Evolutionary conservation across 1,284 basidiomycete genomes (phyloP).

Genomic region (Ceratobasidium sp.): DNA sequence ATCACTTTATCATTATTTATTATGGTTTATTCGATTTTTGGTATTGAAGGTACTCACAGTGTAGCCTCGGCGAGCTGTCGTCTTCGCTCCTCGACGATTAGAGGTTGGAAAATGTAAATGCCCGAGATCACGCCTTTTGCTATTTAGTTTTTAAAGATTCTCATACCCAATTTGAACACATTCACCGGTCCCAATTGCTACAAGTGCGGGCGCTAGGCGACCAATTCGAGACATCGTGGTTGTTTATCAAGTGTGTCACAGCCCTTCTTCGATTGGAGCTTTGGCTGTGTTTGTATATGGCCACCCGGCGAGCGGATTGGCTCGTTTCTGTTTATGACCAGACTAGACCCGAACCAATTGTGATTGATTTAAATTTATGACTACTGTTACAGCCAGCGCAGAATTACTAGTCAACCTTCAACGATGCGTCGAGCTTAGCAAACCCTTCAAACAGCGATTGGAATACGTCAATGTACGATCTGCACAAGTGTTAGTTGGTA

Average conservation of each 20-base stretch:
- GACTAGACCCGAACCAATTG: background rate
- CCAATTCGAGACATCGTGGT: constrained; percentile 7
- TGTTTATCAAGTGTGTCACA: too few species aligned
- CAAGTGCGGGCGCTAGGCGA: background rate
- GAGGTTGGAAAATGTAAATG: constrained; percentile 27
- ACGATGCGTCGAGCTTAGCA: constrained; percentile 65
- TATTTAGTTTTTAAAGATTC: too few species aligned
- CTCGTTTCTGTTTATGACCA: too few species aligned
- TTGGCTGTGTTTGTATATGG: background rate
- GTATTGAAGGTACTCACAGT: background rate
- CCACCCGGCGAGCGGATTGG: too few species aligned
- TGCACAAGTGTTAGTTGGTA: constrained; percentile 52
- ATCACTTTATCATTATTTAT: background rate
- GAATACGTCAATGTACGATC: constrained; percentile 78
- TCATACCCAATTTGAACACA: background rate
- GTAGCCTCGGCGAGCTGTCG: background rate
- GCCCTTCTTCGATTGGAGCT: background rate
- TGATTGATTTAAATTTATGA: background rate
- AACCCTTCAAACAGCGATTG: constrained; percentile 83
- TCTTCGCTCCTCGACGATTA: constrained; percentile 20
- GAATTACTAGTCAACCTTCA: constrained; percentile 63
- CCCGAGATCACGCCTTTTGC: constrained; percentile 17
- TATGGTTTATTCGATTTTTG: background rate
- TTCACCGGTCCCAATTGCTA: constrained; percentile 22
- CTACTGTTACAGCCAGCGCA: background rate